Conservation (phyloP, 257 asterid species). For the Knoxia roxburghii region DNA sequence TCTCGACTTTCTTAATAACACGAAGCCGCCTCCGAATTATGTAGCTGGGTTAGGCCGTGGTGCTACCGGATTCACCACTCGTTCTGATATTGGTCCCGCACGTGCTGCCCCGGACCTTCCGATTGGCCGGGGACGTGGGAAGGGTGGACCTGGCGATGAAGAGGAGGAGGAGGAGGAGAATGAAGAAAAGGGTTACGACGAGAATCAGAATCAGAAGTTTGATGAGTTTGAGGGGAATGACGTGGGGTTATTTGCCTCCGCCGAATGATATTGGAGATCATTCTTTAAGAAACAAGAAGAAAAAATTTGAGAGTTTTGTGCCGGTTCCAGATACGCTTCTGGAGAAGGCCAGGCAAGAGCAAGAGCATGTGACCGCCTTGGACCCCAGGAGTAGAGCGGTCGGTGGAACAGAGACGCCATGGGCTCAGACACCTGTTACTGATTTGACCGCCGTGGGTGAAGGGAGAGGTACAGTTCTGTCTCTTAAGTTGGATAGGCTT, state of each 20-base stretch:
- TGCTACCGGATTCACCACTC: conserved; percentile 93
- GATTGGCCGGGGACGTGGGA: conserved; percentile 66
- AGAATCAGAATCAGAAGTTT: conserved; percentile 83
- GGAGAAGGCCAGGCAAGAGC: conserved; percentile 93
- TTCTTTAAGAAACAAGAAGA: conserved; percentile 73
- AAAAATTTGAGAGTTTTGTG: conserved; percentile 83
- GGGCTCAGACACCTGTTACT: conserved; percentile 77
- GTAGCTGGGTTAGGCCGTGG: conserved; percentile 97
- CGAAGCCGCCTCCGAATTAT: conserved; percentile 71
- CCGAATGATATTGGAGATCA: conserved; percentile 93
- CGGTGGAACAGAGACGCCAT: conserved; percentile 90
- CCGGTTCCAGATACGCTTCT: conserved; percentile 84
- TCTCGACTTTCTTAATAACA: conserved; percentile 52
- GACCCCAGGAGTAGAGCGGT: conserved; percentile 80
- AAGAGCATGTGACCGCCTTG: conserved; percentile 80
- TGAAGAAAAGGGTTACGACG: conserved; percentile 81
- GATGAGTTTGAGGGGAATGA: conserved; percentile 93
- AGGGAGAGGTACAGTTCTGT: conserved; percentile 91
- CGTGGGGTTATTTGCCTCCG: conserved; percentile 84
- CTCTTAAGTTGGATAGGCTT: conserved; percentile 73
- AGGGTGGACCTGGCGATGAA: conserved; percentile 56
- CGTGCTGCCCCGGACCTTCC: conserved; percentile 89
- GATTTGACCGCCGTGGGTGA: conserved; percentile 97
- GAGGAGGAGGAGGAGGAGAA: conserved; percentile 69
- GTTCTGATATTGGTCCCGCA: conserved; percentile 95